These are phyloP conservation scores for Fabrea salina DNA, from an alignment of 169 alveolate species.

Conservation along the genomic window DNA sequence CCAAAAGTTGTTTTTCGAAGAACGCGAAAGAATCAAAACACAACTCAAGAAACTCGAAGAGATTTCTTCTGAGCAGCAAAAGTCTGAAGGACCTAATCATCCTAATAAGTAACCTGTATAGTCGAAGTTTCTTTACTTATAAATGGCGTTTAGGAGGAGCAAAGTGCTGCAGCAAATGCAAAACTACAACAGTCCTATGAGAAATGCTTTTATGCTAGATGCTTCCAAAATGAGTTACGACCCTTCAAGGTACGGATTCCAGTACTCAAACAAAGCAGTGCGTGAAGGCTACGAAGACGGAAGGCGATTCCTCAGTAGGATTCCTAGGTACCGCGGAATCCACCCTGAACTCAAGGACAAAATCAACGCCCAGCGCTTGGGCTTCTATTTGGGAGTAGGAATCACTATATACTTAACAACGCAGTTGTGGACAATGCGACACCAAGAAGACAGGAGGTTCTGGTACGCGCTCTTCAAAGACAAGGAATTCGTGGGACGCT, in stretches of 20 bases:
- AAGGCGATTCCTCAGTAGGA: background rate
- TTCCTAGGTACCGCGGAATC: slow-evolving; percentile 1
- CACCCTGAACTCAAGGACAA: slow-evolving; percentile 1
- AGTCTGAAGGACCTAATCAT: too few species aligned
- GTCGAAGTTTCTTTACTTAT: too few species aligned
- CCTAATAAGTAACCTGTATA: too few species aligned
- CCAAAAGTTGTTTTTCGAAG: background rate
- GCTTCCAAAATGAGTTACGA: background rate
- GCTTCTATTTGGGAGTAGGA: too few species aligned
- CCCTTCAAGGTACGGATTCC: background rate
- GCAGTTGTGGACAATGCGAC: too few species aligned
- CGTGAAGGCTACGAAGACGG: background rate
- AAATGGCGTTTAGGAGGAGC: background rate
- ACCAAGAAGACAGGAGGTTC: background rate
- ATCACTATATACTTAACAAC: too few species aligned
- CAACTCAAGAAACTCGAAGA: background rate
- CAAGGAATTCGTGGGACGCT: background rate
- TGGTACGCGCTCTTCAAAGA: background rate
- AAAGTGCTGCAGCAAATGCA: background rate
- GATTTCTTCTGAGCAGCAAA: background rate
- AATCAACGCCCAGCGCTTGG: background rate
- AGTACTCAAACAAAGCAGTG: background rate
- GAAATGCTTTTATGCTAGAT: background rate
- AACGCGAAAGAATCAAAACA: background rate
- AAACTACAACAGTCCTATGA: background rate